Base-by-base conservation (phyloP, 192 early-diverging fungal species). In the Coemansia nantahalensis region DNA sequence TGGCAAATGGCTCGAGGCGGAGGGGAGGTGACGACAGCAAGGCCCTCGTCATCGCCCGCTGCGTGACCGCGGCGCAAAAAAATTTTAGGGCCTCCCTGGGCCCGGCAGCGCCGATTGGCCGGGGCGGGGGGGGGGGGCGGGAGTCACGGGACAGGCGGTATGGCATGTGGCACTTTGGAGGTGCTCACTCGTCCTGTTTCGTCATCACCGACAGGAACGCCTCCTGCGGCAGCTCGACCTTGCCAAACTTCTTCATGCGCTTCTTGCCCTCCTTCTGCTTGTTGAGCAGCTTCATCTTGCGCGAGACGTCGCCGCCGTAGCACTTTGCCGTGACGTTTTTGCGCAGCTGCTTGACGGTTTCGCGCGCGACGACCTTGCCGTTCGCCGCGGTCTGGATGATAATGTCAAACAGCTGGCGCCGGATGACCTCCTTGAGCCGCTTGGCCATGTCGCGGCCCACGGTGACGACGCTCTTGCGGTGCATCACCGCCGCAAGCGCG, bases 311-410 rank as follows among this genome's bases (percentile, higher is more conserved):
- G 16, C 95, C 95, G 18, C 95, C 94, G 58, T 98, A 98, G 55
- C 89, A 93, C 76, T 95, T 98, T 16, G 94, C 94, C 24, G 90
- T 94, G 33, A 98, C 95, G 62, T 98, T 90, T 63, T 98, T 98
- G 15, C 94, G 82, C 24, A 92, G 54, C 12, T 94, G 90, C 44
- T 79, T 80, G 52, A 98, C 71, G 54, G 86, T 88, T 59, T 98
- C 95, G 30, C 94, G 65, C 6, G 91, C 86, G 33, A 95, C 82
- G 42, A 98, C 64, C 54, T 87, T 90, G 41, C 82, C 84, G n/a
- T 88, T 89, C 9, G 93, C 73, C 0, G 88, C 75, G 0, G 90
- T 92, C 59, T 98, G 95, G 46, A 98, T 95, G 8, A 84, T 82
- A 38, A 98, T 88, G 66, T 98, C 95, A 78, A 93, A 94, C 28